Conservation (phyloP, 805 yeast genomes). For the Wickerhamiella occidentalis region DNA sequence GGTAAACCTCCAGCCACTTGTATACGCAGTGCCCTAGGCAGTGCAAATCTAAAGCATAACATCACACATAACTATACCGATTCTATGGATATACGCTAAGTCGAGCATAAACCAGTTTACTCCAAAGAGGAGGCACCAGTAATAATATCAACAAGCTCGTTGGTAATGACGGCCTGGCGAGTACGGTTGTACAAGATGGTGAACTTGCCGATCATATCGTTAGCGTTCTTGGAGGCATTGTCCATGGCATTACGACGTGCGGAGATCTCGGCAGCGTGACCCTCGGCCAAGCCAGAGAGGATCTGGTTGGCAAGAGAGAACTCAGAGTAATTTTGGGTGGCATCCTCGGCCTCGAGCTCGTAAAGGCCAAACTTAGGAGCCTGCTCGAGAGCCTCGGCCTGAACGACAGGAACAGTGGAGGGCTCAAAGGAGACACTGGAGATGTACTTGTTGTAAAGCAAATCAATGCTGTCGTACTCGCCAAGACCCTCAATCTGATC, state of each 20-base stretch:
- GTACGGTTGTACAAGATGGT: constrained; percentile 98
- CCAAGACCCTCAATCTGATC: constrained; percentile 61
- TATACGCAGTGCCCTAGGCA: no score
- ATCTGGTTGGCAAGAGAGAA: constrained; percentile 83
- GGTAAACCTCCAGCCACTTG: no score
- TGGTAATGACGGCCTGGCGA: constrained; percentile 98
- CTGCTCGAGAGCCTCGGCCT: constrained; percentile 57
- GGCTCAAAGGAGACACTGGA: constrained; percentile 89
- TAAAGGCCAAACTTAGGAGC: constrained; percentile 79
- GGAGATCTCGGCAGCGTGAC: constrained; percentile 93
- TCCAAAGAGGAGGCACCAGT: constrained; percentile 99
- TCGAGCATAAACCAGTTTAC: constrained; percentile 31
- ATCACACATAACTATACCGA: constrained; percentile 4
- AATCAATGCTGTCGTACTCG: constrained; percentile 60
- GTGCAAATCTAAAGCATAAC: no score
- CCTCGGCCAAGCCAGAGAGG: constrained; percentile 88
- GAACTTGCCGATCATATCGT: constrained; percentile 94
- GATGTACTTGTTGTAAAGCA: constrained; percentile 77
- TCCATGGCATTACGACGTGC: constrained; percentile 99
- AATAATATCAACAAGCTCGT: constrained; percentile 98
- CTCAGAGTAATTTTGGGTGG: constrained; percentile 44
- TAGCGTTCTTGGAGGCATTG: constrained; percentile 98
- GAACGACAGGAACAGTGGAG: constrained; percentile 49
- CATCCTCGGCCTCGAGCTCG: constrained; percentile 44
- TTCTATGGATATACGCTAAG: constrained; percentile 4